These are phyloP conservation scores for Saccharomyces hybrid DNA, from an alignment of 1,139 yeast genomes.

Conservation along the genomic window DNA sequence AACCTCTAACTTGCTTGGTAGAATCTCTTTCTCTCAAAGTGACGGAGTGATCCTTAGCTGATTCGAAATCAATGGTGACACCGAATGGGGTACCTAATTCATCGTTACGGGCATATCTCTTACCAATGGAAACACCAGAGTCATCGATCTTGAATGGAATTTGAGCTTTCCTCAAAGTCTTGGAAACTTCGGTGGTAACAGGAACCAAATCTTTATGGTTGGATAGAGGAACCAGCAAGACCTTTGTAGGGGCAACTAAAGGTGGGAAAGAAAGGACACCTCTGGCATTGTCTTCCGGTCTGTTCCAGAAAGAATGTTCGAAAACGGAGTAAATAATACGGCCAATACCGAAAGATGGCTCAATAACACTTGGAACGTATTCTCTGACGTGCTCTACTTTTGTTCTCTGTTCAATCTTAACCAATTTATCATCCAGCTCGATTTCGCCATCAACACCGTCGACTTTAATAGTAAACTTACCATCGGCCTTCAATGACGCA, in stretches of 20 bases:
- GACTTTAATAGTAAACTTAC: slow-evolving; percentile 58
- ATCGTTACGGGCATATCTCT: slow-evolving; percentile 97
- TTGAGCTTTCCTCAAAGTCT: slow-evolving; percentile 66
- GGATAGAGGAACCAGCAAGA: slow-evolving; percentile 87
- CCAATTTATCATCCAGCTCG: slow-evolving; percentile 65
- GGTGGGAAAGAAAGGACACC: slow-evolving; percentile 92
- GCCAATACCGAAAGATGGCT: slow-evolving; percentile 98
- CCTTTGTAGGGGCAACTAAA: slow-evolving; percentile 95
- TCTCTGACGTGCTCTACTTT: slow-evolving; percentile 89
- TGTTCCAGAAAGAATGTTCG: slow-evolving; percentile 92
- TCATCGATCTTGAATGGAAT: slow-evolving; percentile 96
- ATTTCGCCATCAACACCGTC: slow-evolving; percentile 44
- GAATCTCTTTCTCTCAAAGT: slow-evolving; percentile 98
- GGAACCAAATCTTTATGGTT: slow-evolving; percentile 76
- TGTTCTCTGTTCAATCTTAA: slow-evolving; percentile 68
- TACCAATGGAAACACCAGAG: slow-evolving; percentile 95
- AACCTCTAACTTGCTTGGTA: slow-evolving; percentile 94
- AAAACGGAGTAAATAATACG: slow-evolving; percentile 88
- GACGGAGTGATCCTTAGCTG: slow-evolving; percentile 79
- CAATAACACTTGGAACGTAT: slow-evolving; percentile 94
- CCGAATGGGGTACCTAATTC: slow-evolving; percentile 99
- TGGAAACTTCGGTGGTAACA: slow-evolving; percentile 59
- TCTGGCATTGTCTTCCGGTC: slow-evolving; percentile 89
- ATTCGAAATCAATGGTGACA: slow-evolving; percentile 93
- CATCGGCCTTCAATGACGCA: slow-evolving; percentile 52